A percentile compares a stretch with the other conserved stretches of the same genome.
These are phyloP conservation scores for Blastomyces gilchristii DNA, from an alignment of 2,329 filamentous ascomycete species.

Conservation along the genomic window DNA sequence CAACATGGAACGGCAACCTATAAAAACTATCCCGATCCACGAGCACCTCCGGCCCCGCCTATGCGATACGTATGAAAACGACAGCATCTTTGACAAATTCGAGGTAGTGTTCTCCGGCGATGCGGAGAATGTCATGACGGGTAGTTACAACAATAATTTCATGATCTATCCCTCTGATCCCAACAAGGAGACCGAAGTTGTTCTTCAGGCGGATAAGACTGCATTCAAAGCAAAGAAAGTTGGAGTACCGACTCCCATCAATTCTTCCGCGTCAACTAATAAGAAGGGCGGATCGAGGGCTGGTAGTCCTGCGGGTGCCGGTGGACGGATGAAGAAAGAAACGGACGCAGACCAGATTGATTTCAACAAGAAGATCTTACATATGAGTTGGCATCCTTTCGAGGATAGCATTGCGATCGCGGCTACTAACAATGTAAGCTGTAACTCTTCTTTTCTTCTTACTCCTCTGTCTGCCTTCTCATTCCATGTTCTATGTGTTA, in stretches of 20 bases:
- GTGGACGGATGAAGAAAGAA: slow-evolving; percentile 95
- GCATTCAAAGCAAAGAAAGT: slow-evolving; percentile 99
- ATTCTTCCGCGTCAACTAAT: slow-evolving; percentile 56
- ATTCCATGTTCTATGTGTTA: slow-evolving; percentile 9
- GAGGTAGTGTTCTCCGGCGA: slow-evolving; percentile 98
- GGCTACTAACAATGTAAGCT: slow-evolving; percentile 94
- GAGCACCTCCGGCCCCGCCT: slow-evolving; percentile 88
- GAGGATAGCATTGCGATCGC: slow-evolving; percentile 99
- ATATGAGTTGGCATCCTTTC: slow-evolving; percentile 99
- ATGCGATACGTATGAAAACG: slow-evolving; percentile 98
- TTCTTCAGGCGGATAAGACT: slow-evolving; percentile 94
- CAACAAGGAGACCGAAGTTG: slow-evolving; percentile 92
- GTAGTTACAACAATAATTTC: slow-evolving; percentile 99
- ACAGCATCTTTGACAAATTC: slow-evolving; percentile 99
- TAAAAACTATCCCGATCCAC: slow-evolving; percentile 98
- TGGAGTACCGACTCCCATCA: slow-evolving; percentile 93
- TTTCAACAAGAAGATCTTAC: slow-evolving; percentile 99
- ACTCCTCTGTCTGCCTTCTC: slow-evolving; percentile 10
- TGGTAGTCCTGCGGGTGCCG: slow-evolving; percentile 76
- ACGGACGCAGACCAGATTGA: slow-evolving; percentile 99
- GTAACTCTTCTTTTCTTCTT: background rate
- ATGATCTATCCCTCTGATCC: slow-evolving; percentile 99
- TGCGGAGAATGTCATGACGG: slow-evolving; percentile 98
- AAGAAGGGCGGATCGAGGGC: slow-evolving; percentile 87
- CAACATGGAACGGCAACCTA: slow-evolving; percentile 93